Conservation (phyloP, 106 monocot genomes). For the Narthecium ossifragum region DNA sequence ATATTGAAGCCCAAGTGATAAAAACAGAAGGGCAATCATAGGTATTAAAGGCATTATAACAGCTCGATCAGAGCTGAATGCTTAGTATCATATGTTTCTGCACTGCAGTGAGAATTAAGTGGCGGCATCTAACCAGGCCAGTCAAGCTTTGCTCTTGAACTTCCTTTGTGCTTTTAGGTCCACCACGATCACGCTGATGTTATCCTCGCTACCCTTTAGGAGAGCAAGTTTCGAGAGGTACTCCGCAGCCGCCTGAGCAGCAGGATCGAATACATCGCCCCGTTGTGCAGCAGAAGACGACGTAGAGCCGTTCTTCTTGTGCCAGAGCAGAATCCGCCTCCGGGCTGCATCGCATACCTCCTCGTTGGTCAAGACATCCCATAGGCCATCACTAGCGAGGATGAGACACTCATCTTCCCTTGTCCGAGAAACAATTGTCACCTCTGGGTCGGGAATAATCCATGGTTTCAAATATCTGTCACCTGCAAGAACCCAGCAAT, state of each 20-base stretch:
- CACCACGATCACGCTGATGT: conserved; percentile 61
- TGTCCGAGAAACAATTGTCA: conserved; percentile 33
- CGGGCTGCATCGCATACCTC: conserved; percentile 48
- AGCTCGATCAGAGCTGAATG: not conserved
- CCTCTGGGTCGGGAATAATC: conserved; percentile 65
- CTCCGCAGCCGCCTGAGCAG: conserved; percentile 67
- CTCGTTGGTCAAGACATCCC: conserved; percentile 69
- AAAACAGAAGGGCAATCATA: not conserved
- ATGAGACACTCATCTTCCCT: conserved; percentile 74
- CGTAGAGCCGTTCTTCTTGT: conserved; percentile 37
- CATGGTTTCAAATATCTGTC: conserved; percentile 72
- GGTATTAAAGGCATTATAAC: no score
- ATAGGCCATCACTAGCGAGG: conserved; percentile 66
- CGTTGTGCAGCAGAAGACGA: conserved; percentile 8
- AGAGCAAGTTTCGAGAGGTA: conserved; percentile 51
- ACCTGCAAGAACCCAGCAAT: conserved; percentile 24
- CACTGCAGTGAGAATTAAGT: no score
- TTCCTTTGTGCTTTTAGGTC: conserved; percentile 59
- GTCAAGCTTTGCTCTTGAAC: conserved; percentile 33
- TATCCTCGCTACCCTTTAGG: conserved; percentile 64
- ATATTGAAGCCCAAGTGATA: not conserved
- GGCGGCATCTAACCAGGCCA: not conserved
- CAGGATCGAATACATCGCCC: conserved; percentile 33
- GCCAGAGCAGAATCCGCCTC: conserved; percentile 36
- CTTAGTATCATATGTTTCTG: no score